Conservation (phyloP, 1,284 basidiomycete species). For the Sphaerobolus stellatus region DNA sequence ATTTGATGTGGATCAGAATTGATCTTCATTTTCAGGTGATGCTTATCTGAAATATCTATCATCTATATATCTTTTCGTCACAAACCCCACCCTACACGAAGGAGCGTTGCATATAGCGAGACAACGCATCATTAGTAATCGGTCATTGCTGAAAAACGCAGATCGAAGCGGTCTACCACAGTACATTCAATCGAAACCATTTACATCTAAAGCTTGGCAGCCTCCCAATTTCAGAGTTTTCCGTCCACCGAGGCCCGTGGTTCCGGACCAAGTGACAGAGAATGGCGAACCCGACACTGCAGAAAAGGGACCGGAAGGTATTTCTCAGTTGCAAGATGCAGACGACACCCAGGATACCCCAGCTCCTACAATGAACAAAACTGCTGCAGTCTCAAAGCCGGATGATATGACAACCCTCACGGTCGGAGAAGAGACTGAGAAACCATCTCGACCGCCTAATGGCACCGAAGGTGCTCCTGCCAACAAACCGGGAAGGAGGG, state of each 20-base stretch:
- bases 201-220: slow-evolving; percentile 62
- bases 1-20: background rate
- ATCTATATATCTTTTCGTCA: slow-evolving; percentile 71
- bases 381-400: background rate
- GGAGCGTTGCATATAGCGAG: slow-evolving; percentile 62
- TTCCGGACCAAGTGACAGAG: background rate
- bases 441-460: background rate
- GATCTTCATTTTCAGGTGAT: slow-evolving; percentile 53
- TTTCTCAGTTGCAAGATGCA: too few species aligned
- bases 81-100: slow-evolving; percentile 59
- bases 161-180: slow-evolving; percentile 56
- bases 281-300: slow-evolving; percentile 6
- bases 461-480: background rate
- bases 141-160: slow-evolving; percentile 56
- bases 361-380: background rate
- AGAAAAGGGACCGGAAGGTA: background rate
- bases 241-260: slow-evolving; percentile 4
- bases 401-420: background rate
- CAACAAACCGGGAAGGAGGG: slow-evolving; percentile 37
- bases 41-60: slow-evolving; percentile 76
- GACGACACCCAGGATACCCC: background rate
- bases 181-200: slow-evolving; percentile 71
- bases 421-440: background rate
- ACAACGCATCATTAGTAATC: slow-evolving; percentile 72
- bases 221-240: slow-evolving; percentile 37